A percentile compares a stretch with the other conserved stretches of the same genome.
These are phyloP conservation scores for Candida xyloterini DNA, from an alignment of 805 yeast genomes.

Conservation along the genomic window DNA sequence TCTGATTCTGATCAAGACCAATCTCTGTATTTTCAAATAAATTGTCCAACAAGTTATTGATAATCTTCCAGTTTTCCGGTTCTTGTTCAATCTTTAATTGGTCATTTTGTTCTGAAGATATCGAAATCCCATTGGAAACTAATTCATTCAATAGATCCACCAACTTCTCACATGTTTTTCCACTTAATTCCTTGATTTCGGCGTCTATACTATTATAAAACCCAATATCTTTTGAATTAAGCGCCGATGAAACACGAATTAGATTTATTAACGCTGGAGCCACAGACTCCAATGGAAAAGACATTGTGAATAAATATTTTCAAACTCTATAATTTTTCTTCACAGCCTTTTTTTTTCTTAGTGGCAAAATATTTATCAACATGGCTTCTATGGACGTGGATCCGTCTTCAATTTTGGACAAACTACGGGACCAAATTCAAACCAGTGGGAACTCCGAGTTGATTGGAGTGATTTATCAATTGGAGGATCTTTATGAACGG, in stretches of 20 bases:
- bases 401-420: slow-evolving; percentile 49
- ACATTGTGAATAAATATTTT: not conserved
- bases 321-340: slow-evolving; percentile 1
- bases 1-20: slow-evolving; percentile 48
- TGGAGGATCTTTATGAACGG: slow-evolving; percentile 84
- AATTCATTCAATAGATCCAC: slow-evolving; percentile 46
- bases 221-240: slow-evolving; percentile 77
- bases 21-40: slow-evolving; percentile 76
- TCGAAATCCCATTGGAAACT: slow-evolving; percentile 23
- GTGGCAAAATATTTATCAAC: slow-evolving; percentile 7
- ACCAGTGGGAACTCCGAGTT: slow-evolving; percentile 44
- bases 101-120: slow-evolving; percentile 29
- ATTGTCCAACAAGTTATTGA: slow-evolving; percentile 63
- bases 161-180: slow-evolving; percentile 40
- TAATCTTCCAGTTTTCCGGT: slow-evolving; percentile 55
- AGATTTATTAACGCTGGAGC: slow-evolving; percentile 52
- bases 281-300: slow-evolving; percentile 25
- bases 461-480: slow-evolving; percentile 55
- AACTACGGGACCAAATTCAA: slow-evolving; percentile 65
- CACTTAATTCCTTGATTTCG: slow-evolving; percentile 38
- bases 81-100: slow-evolving; percentile 28
- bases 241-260: slow-evolving; percentile 62
- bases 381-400: slow-evolving; percentile 31
- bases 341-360: slow-evolving; percentile 4
- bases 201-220: slow-evolving; percentile 68